These are phyloP conservation scores for Beta lomatogona DNA, from an alignment of 179 eudicot species.

Conservation along the genomic window DNA sequence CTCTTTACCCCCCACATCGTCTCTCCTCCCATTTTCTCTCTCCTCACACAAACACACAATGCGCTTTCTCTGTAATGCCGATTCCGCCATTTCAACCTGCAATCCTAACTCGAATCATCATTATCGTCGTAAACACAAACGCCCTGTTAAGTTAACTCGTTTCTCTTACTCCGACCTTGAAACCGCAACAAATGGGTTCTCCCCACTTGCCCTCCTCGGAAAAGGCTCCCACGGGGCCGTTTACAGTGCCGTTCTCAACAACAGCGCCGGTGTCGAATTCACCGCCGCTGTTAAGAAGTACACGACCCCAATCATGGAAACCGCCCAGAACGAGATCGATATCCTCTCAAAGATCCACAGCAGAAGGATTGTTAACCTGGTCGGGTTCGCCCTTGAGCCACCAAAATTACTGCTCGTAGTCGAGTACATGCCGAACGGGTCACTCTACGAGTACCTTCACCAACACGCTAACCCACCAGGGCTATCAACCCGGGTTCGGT, in stretches of 20 bases:
- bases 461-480: conserved; percentile 35
- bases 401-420: conserved; percentile 46
- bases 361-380: conserved; percentile 58
- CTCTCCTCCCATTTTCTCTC: neutral
- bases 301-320: conserved; percentile 17
- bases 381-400: conserved; percentile 52
- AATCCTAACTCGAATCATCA: conserved; percentile 8
- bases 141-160: conserved; percentile 29
- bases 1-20: neutral
- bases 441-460: conserved; percentile 66
- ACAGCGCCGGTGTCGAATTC: conserved; percentile 20
- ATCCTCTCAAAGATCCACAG: conserved; percentile 50
- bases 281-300: conserved; percentile 68
- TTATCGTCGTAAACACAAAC: neutral
- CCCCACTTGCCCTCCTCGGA: conserved; percentile 60
- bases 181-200: conserved; percentile 65
- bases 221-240: conserved; percentile 88
- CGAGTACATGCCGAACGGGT: conserved; percentile 80
- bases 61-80: conserved; percentile 66
- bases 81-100: conserved; percentile 65
- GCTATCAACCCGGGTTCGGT: conserved; percentile 49
- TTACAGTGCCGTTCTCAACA: conserved; percentile 53
- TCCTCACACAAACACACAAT: conserved; percentile 24
- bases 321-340: conserved; percentile 61
- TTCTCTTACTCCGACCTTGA: conserved; percentile 55